Percentiles rank a stretch among this genome's conserved stretches.
Evolutionary conservation across 306 rosid species (phyloP).

Genomic region (Rosa lucieae): DNA sequence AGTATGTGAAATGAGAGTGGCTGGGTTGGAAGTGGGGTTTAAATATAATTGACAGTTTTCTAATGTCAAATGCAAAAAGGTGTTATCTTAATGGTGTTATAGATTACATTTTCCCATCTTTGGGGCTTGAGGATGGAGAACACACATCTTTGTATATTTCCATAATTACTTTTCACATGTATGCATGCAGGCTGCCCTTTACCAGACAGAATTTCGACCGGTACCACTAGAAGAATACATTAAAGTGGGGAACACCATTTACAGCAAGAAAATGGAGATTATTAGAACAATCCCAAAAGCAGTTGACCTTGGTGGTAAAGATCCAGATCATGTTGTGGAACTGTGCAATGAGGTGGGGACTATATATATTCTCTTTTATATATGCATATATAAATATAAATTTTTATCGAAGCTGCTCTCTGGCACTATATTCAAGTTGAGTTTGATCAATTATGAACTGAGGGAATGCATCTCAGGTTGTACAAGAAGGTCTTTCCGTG

Average conservation of each 20-base stretch:
- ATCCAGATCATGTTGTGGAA: conserved; percentile 97
- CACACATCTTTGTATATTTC: conserved; percentile 16
- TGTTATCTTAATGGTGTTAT: conserved; percentile 1
- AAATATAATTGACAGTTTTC: background rate
- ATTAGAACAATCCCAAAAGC: conserved; percentile 67
- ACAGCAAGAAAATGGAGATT: conserved; percentile 78
- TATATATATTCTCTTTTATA: background rate
- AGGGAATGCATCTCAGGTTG: conserved; percentile 60
- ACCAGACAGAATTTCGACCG: conserved; percentile 93
- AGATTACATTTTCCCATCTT: conserved; percentile 13
- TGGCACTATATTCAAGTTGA: conserved; percentile 17
- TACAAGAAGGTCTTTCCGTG: conserved; percentile 93
- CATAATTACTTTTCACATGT: conserved; percentile 32
- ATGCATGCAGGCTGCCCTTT: conserved; percentile 84
- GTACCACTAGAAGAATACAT: conserved; percentile 95
- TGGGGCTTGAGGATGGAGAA: background rate
- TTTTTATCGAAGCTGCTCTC: conserved; percentile 24
- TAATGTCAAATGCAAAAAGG: background rate
- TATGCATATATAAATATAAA: background rate
- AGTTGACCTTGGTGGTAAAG: conserved; percentile 84
- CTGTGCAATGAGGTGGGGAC: conserved; percentile 85
- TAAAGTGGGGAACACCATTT: conserved; percentile 80
- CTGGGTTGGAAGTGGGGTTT: background rate
- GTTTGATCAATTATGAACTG: conserved; percentile 15
- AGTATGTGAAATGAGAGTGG: background rate